Base-by-base conservation (phyloP, 1,284 basidiomycete genomes). In the Meira nashicola region DNA sequence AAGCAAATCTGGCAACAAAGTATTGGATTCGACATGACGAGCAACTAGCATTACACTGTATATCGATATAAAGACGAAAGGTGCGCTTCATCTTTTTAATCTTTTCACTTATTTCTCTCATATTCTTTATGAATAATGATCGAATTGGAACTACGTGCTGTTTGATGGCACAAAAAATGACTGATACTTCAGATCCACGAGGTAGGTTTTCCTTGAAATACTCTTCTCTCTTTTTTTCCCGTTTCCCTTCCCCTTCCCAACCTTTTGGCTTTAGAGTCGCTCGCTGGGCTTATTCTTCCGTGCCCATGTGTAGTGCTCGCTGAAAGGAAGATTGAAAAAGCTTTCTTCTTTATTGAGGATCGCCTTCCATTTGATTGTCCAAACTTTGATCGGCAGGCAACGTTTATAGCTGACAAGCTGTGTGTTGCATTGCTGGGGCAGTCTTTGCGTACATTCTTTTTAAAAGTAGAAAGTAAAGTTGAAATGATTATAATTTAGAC, bases 211-310 rank as follows among this genome's bases (percentile, higher is more conserved):
- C 39, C 39, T 46, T n/a, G 25, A 14, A 21, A 8, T 48, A 5
- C 12, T 48, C 25, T 48, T 23, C 17, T 5, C 14, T 25, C 9
- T 21, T 17, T 9, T 8, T 9, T 21, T n/a, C 10, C 17, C 44
- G 14, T 25, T 25, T 23, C 25, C 46, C 46, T 25, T 25, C 17
- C 21, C 46, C 46, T 23, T 25, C 25, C 23, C 46, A 48, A 3
- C 46, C 46, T 48, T 23, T 48, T 48, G 46, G 46, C 46, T 48
- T 48, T 48, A 48, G 46, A 48, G 46, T 48, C 46, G 46, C 46
- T 48, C 46, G 17, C 25, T 48, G 46, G 25, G 17, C 25, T 48
- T 48, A 21, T 23, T 48, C 25, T 23, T 48, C 46, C 21, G 46
- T 48, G 46, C 25, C 46, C 17, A 17, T 48, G 12, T 48, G 46